Evolutionary conservation across 78 protist genomes (phyloP).

Genomic region (slime mould (Dictyostelium discoideum)): dicty_2.7 NC_007088.5:5669001-5669500

Average conservation of each 20-base stretch:
- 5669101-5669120: background rate
- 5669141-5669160: background rate
- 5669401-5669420: background rate
- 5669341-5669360: background rate
- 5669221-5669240: constrained; percentile 1
- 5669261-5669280: constrained; percentile 21
- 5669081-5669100: constrained; percentile 28
- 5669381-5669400: background rate
- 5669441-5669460: background rate
- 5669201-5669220: background rate
- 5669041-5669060: constrained; percentile 61
- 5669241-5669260: background rate
- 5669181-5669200: constrained; percentile 43
- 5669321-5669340: constrained; percentile 30
- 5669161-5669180: constrained; percentile 11
- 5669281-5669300: constrained; percentile 28
- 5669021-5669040: constrained; percentile 57
- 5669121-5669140: constrained; percentile 10
- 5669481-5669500: background rate
- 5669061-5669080: constrained; percentile 52
- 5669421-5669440: background rate
- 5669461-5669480: background rate
- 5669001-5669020: background rate
- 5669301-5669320: constrained; percentile 51
- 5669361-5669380: background rate